A percentile compares a stretch with the other conserved stretches of the same genome.
phyloP scores from a whole-genome alignment of 805 yeast genomes.

The Ogataea kodamae region DNA sequence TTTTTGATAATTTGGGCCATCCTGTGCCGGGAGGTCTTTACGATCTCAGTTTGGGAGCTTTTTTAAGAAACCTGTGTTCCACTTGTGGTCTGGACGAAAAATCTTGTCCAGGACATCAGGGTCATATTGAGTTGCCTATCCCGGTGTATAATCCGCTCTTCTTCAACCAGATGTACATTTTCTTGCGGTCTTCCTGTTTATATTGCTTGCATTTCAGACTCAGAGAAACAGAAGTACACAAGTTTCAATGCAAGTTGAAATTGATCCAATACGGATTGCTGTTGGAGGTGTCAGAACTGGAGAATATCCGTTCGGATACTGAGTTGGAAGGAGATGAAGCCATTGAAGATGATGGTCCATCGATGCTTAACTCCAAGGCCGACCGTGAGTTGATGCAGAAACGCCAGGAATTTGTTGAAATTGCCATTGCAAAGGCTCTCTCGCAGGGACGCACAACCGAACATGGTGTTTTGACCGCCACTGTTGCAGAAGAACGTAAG shows the following conservation, averaged over 20 bases:
- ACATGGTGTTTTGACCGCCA: slow-evolving; percentile 74
- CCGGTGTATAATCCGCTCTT: slow-evolving; percentile 95
- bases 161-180: slow-evolving; percentile 84
- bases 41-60: slow-evolving; percentile 95
- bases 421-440: slow-evolving; percentile 69
- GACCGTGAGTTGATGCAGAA: slow-evolving; percentile 46
- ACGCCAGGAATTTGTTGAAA: slow-evolving; percentile 67
- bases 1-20: slow-evolving; percentile 94
- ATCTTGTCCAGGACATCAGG: slow-evolving; percentile 97
- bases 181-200: slow-evolving; percentile 80
- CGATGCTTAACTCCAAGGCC: slow-evolving; percentile 24
- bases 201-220: slow-evolving; percentile 87
- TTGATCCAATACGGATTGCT: slow-evolving; percentile 87
- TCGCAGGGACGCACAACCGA: slow-evolving; percentile 69
- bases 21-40: slow-evolving; percentile 92
- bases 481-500: slow-evolving; percentile 86
- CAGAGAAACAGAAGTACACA: slow-evolving; percentile 65
- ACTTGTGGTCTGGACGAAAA: slow-evolving; percentile 95
- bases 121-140: slow-evolving; percentile 94
- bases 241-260: slow-evolving; percentile 70
- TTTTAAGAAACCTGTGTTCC: slow-evolving; percentile 79
- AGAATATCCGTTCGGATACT: slow-evolving; percentile 48
- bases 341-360: slow-evolving; percentile 41
- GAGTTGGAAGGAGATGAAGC: slow-evolving; percentile 42
- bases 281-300: slow-evolving; percentile 72